These are phyloP conservation scores for Acanthamoeba culbertsoni DNA, from an alignment of 208 protist genomes.

Conservation along the genomic window DNA sequence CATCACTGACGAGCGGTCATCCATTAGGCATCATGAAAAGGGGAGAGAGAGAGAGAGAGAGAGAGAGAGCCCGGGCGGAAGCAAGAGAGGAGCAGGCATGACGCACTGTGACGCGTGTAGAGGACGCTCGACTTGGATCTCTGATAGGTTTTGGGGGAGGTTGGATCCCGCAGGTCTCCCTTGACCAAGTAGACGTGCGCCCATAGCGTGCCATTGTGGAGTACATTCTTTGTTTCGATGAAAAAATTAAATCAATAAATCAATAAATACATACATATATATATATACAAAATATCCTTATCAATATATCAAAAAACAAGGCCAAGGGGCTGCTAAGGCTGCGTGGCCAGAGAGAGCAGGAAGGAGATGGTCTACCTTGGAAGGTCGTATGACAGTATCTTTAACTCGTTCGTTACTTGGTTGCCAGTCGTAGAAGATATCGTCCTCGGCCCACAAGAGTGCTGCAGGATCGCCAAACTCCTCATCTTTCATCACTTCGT, in stretches of 20 bases:
- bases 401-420: neutral
- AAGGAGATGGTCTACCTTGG: neutral
- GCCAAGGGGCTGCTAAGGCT: neutral
- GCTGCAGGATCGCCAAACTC: neutral
- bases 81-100: neutral
- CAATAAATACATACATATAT: neutral
- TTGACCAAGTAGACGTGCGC: conserved; percentile 67
- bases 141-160: neutral
- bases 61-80: neutral
- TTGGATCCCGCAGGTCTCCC: too few relatives aligned
- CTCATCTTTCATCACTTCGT: neutral
- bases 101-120: conserved; percentile 62
- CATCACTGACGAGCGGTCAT: too few relatives aligned
- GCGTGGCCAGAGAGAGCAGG: neutral
- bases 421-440: neutral
- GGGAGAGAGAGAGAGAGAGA: neutral
- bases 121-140: neutral
- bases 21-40: neutral
- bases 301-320: neutral
- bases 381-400: neutral
- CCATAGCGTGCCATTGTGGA: conserved; percentile 71
- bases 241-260: neutral
- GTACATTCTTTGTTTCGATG: neutral
- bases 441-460: neutral
- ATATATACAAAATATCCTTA: neutral